Percentiles rank a stretch among this genome's conserved stretches.
These are phyloP conservation scores for Begonia masoniana DNA, from an alignment of 306 rosid genomes.

Conservation along the genomic window DNA sequence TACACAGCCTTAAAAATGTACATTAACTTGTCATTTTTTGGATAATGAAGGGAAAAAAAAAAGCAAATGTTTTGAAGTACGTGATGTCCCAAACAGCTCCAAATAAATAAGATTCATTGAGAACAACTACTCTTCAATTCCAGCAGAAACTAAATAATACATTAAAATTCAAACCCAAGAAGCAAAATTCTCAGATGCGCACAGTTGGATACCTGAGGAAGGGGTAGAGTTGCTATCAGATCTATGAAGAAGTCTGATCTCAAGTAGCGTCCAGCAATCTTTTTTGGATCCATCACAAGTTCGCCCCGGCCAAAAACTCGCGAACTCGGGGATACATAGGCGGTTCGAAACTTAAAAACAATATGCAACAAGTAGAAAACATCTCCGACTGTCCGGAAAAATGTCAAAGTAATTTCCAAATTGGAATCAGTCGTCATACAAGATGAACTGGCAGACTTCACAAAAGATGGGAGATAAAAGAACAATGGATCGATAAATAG, in stretches of 20 bases:
- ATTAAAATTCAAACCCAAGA: too few species aligned
- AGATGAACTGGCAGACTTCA: constrained; percentile 21
- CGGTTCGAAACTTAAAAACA: constrained; percentile 65
- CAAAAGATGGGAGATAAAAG: constrained; percentile 64
- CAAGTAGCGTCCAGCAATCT: constrained; percentile 53
- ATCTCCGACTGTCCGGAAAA: constrained; percentile 75
- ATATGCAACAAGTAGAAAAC: constrained; percentile 55
- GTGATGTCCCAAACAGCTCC: too few species aligned
- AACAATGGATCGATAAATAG: constrained; percentile 81
- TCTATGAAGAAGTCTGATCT: constrained; percentile 65
- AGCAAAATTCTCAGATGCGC: too few species aligned
- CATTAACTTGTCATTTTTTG: too few species aligned
- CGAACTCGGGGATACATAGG: constrained; percentile 69
- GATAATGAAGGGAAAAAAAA: too few species aligned
- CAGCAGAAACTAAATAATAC: too few species aligned
- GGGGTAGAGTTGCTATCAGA: constrained; percentile 71
- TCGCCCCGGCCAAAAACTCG: constrained; percentile 91
- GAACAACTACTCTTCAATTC: too few species aligned
- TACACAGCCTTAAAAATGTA: too few species aligned
- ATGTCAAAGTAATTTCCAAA: constrained; percentile 56
- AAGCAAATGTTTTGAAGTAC: too few species aligned
- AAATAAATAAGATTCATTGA: too few species aligned
- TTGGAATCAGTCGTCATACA: constrained; percentile 69
- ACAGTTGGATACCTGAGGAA: constrained; percentile 63
- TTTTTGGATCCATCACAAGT: constrained; percentile 58